Base-by-base conservation (phyloP, 2,329 filamentous ascomycete genomes). In the Penicillium olsonii region DNA sequence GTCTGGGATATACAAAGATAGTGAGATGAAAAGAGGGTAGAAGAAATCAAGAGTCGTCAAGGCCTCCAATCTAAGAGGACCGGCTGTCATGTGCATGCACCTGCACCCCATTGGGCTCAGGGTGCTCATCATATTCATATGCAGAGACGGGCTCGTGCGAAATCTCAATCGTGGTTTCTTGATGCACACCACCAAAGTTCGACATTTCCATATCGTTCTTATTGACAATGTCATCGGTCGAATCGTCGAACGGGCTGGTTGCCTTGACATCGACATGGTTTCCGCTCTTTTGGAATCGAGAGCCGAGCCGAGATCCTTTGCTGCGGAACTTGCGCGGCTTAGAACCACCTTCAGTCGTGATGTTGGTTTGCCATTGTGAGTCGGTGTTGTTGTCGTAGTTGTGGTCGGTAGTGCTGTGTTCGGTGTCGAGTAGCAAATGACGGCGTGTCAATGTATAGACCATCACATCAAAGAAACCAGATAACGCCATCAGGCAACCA, bases 361-460 rank as follows among this genome's bases (percentile, higher is more conserved):
- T 61, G 17, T 67, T 52, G 11, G 66, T 64, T 24, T 68, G 62
- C 42, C 60, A 64, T 33, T 63, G 55, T 15, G 64, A 62, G 35
- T 61, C 58, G 10, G 60, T 59, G 63, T 71, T 59, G 5, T 67
- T 59, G 5, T 67, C 58, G 37, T 63, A 66, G 38, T 51, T 54
- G 20, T 49, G 55, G 20, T 62, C 58, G 26, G 54, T 63, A 2
- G 55, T 54, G 37, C 61, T 66, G 45, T 64, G 67, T 40, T 78
- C 75, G 50, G 77, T 74, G 50, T 77, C 75, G 56, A 78, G 69
- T 14, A 84, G 71, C 57, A 83, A 71, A 38, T 80, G 77, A 40
- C 76, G 76, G 14, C 81, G 74, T 0, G 81, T 84, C 15, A 81
- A 59, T 0, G 79, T 79, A 67, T 83, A 84, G 5, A 84, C 72